These are phyloP conservation scores for Paraleonurus japonicus DNA, from an alignment of 257 asterid genomes.

Conservation along the genomic window DNA sequence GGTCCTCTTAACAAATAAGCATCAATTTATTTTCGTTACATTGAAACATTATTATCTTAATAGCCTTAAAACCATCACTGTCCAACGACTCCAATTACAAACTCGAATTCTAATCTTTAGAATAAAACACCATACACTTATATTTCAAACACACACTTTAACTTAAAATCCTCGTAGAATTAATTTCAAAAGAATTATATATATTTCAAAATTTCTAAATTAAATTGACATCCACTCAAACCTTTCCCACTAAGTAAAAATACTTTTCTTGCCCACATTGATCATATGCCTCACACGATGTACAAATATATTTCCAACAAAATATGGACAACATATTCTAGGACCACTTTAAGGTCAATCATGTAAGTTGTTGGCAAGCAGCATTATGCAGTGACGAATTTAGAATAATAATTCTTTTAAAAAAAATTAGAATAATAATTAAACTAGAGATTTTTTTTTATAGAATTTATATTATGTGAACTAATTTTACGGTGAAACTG, in stretches of 20 bases:
- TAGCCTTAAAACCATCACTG: background rate
- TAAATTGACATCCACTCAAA: conserved; percentile 17
- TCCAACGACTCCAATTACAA: background rate
- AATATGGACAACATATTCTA: conserved; percentile 1
- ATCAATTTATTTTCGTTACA: too few species aligned
- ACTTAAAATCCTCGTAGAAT: background rate
- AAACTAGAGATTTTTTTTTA: too few species aligned
- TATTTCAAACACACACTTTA: background rate
- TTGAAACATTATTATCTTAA: too few species aligned
- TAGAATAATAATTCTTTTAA: too few species aligned
- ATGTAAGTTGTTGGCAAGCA: background rate
- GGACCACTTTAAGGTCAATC: conserved; percentile 22
- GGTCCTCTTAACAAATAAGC: too few species aligned
- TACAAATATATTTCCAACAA: background rate
- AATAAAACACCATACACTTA: background rate
- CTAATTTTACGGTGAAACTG: too few species aligned
- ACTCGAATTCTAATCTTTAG: background rate
- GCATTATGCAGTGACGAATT: background rate
- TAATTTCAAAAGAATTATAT: too few species aligned
- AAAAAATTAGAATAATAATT: too few species aligned
- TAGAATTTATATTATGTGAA: too few species aligned
- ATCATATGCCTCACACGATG: background rate
- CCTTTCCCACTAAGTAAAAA: background rate
- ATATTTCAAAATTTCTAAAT: background rate
- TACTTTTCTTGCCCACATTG: background rate